Conservation (phyloP, 1,284 basidiomycete species). For the Amylostereum areolatum region DNA sequence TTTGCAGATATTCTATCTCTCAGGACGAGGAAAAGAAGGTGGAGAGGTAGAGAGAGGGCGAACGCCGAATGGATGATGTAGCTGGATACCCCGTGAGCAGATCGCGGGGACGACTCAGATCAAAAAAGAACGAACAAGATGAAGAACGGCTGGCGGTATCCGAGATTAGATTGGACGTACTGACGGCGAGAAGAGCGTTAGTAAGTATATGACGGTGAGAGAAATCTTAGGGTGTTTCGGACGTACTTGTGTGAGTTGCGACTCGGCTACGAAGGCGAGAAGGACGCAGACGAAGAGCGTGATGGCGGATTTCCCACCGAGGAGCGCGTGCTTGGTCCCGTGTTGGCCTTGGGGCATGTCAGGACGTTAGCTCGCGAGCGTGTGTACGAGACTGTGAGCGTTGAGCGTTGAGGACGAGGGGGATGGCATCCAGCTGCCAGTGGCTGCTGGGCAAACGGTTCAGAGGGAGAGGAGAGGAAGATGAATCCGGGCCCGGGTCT, state of each 20-base stretch:
- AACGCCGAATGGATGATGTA: slow-evolving; percentile 75
- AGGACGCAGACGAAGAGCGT: slow-evolving; percentile 47
- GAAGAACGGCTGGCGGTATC: slow-evolving; percentile 72
- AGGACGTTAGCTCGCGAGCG: too few relatives aligned
- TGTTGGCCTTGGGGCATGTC: too few relatives aligned
- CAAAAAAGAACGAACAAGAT: slow-evolving; percentile 51
- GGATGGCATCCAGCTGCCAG: too few relatives aligned
- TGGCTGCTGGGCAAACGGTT: too few relatives aligned
- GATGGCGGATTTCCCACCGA: slow-evolving; percentile 31
- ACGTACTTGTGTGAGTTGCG: slow-evolving; percentile 64
- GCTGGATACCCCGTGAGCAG: slow-evolving; percentile 29
- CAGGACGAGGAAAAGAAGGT: slow-evolving; percentile 54
- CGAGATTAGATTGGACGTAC: slow-evolving; percentile 70
- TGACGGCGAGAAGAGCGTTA: slow-evolving; percentile 20
- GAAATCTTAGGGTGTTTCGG: background rate
- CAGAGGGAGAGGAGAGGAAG: too few relatives aligned
- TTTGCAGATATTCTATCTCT: slow-evolving; percentile 40
- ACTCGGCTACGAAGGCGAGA: slow-evolving; percentile 63
- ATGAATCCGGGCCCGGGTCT: too few relatives aligned
- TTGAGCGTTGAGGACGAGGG: too few relatives aligned
- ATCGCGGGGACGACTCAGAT: background rate
- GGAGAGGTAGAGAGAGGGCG: slow-evolving; percentile 62
- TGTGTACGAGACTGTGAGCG: too few relatives aligned
- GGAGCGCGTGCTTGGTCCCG: slow-evolving; percentile 13
- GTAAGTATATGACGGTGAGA: background rate